Conservation (phyloP, 192 early-diverging fungal species). For the Chytriomyces sp. region DNA sequence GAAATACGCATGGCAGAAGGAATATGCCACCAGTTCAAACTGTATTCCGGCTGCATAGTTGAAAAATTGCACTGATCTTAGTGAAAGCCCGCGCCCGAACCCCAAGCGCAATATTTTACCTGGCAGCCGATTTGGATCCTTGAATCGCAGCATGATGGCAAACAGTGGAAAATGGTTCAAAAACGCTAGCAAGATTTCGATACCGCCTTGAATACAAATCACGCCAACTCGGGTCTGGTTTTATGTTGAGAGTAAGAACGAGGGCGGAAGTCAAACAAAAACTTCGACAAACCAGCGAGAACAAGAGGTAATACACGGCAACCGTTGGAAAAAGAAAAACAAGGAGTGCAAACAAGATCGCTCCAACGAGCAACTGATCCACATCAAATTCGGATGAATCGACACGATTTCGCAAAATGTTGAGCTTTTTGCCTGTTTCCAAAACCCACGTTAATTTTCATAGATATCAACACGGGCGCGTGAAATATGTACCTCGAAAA, state of each 20-base stretch:
- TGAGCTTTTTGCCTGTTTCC: conserved; percentile 74
- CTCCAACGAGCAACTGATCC: conserved; percentile 93
- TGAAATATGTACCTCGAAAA: conserved; percentile 74
- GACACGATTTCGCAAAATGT: conserved; percentile 87
- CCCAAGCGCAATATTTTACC: conserved; percentile 57
- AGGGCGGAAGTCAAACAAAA: not conserved
- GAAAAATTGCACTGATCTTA: not conserved
- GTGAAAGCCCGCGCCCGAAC: conserved; percentile 20
- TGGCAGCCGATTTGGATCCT: conserved; percentile 86
- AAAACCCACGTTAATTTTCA: conserved; percentile 5
- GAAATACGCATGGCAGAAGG: not conserved
- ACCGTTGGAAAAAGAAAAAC: conserved; percentile 96
- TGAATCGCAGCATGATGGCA: conserved; percentile 85
- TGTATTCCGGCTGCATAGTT: not conserved
- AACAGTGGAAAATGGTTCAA: conserved; percentile 98
- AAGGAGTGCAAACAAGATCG: conserved; percentile 90
- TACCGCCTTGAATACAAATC: conserved; percentile 76
- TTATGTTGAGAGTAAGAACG: too few relatives aligned
- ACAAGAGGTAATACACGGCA: conserved; percentile 88
- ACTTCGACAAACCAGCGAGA: conserved; percentile 71
- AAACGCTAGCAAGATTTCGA: conserved; percentile 86
- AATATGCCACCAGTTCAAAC: not conserved
- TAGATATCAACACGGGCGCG: not conserved
- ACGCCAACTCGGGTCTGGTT: conserved; percentile 77
- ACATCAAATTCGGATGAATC: conserved; percentile 93